Evolutionary conservation across 2,329 filamentous ascomycete genomes (phyloP).

Genomic region (Sarocladium brachiariae): DNA sequence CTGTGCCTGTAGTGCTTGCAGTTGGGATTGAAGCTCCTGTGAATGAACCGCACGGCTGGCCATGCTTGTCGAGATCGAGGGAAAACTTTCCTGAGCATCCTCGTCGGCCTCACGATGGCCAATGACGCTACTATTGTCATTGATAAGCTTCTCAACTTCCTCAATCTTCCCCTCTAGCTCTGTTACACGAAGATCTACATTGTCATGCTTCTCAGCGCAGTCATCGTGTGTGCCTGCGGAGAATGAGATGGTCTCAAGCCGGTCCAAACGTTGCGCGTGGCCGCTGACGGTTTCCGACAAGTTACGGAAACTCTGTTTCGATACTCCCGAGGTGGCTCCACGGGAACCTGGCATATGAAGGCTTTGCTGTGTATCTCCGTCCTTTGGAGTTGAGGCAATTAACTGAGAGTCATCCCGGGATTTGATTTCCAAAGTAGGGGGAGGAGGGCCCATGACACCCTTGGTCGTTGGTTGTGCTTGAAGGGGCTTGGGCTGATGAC

Average conservation of each 20-base stretch:
- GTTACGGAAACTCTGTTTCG: slow-evolving; percentile 34
- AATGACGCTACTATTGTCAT: slow-evolving; percentile 38
- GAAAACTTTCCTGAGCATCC: slow-evolving; percentile 39
- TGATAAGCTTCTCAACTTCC: slow-evolving; percentile 49
- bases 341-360: slow-evolving; percentile 18
- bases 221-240: slow-evolving; percentile 60
- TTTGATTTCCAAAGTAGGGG: neutral
- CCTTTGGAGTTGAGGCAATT: slow-evolving; percentile 9
- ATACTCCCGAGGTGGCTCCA: slow-evolving; percentile 15
- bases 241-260: slow-evolving; percentile 65
- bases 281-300: slow-evolving; percentile 48
- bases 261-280: slow-evolving; percentile 59
- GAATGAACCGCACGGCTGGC: slow-evolving; percentile 33
- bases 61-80: slow-evolving; percentile 38
- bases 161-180: slow-evolving; percentile 61
- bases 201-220: slow-evolving; percentile 60
- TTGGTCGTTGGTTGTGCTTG: slow-evolving; percentile 21
- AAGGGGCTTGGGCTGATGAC: slow-evolving; percentile 23
- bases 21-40: slow-evolving; percentile 41
- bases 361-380: slow-evolving; percentile 17
- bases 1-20: slow-evolving; percentile 43
- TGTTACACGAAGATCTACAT: slow-evolving; percentile 58
- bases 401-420: neutral
- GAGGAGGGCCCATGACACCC: slow-evolving; percentile 2
- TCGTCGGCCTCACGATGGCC: slow-evolving; percentile 30